Evolutionary conservation across 805 yeast species (phyloP), one percentile per base, ranked within the genome.

Genomic region (Kodamaea sagamina): DNA sequence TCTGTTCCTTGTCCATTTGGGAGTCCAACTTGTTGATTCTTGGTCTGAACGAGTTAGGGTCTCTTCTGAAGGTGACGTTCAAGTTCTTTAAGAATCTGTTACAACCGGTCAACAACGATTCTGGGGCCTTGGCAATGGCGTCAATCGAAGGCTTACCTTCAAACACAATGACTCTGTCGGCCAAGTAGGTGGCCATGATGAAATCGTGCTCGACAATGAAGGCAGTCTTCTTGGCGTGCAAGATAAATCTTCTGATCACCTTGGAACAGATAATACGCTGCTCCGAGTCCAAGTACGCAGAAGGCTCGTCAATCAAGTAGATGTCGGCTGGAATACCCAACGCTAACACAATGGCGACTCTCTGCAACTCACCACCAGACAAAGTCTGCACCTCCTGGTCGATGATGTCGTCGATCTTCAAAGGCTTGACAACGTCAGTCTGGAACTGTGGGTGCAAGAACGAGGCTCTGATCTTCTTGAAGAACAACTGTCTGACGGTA

Each of bases 131-230:
- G 29, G 99, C 98, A 54, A 69, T 64, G 25, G 99, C 92, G 53
- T 83, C 75, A 63, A 79, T 77, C 19, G 98, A 89, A 42, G 99
- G 98, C 51, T 71, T 60, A 68, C 99, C 99, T 69, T 93, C 99
- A 61, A 92, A 93, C 44, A 93, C 98, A 79, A 93, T 92, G 58
- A 93, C 99, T 63, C 95, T 82, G 72, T 93, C 99, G 51, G 99
- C 99, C 77, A 93, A 79, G 67, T 93, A 93, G 12, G 99, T 93
- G 52, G 99, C 98, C 99, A 93, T 93, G 75, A 93, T 93, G 80
- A 93, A 93, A 80, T 93, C 99, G 82, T 93, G 99, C 84, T 93
- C 99, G 47, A 93, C 99, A 58, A 93, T 77, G 67, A 93, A 93
- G n/a, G 99, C 99, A 36, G 98, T 92, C 79, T 92, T 93, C 77